Evolutionary conservation across 805 yeast species (phyloP).

Genomic region (Zygotorulaspora sp.): DNA sequence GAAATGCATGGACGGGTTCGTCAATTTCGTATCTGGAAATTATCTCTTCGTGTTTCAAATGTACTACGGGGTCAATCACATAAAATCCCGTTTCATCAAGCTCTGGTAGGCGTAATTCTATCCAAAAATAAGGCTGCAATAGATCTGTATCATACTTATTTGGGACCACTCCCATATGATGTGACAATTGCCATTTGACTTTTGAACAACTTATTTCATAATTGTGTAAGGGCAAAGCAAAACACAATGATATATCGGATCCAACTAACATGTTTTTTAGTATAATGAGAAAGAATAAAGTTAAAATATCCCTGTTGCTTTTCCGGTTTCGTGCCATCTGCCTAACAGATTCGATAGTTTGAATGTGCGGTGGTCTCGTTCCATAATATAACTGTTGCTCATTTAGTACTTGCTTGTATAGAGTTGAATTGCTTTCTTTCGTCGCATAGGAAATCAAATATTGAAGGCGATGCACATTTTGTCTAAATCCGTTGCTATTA

Average conservation of each 20-base stretch:
- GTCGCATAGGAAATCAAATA: slow-evolving; percentile 7
- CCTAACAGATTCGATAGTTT: slow-evolving; percentile 11
- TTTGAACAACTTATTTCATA: slow-evolving; percentile 7
- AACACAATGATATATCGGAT: slow-evolving; percentile 16
- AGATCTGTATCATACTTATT: slow-evolving; percentile 27
- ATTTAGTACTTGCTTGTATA: slow-evolving; percentile 8
- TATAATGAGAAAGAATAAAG: slow-evolving; percentile 23
- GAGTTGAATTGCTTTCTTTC: background rate
- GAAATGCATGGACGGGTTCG: slow-evolving; percentile 11
- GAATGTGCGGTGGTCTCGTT: slow-evolving; percentile 11
- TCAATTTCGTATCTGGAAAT: slow-evolving; percentile 11
- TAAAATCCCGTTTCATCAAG: slow-evolving; percentile 8
- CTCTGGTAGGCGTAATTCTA: slow-evolving; percentile 15
- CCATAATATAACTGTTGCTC: slow-evolving; percentile 21
- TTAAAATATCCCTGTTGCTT: slow-evolving; percentile 24
- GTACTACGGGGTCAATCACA: slow-evolving; percentile 27
- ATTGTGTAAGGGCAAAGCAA: slow-evolving; percentile 24
- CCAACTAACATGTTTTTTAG: slow-evolving; percentile 14
- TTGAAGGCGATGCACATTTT: slow-evolving; percentile 17
- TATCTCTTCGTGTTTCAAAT: slow-evolving; percentile 15
- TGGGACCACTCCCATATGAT: slow-evolving; percentile 15
- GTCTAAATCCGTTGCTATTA: slow-evolving; percentile 29
- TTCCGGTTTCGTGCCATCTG: slow-evolving; percentile 22
- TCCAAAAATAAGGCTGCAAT: slow-evolving; percentile 28
- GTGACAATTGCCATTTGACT: slow-evolving; percentile 4